Conservation (phyloP, 1,139 yeast genomes). For the Taphrina communis region DNA sequence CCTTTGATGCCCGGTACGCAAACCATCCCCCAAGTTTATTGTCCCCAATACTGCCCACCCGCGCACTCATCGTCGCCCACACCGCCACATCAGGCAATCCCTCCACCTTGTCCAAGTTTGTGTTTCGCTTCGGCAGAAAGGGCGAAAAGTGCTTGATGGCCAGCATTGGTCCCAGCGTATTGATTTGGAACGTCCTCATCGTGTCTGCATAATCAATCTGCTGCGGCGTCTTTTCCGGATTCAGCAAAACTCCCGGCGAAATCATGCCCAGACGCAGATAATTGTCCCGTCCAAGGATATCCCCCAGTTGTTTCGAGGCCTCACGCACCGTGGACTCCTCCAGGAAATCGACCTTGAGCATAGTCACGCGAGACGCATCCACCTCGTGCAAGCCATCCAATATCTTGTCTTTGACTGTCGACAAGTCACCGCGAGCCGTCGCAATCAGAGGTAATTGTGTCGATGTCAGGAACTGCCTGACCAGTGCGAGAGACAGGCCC, state of each 20-base stretch:
- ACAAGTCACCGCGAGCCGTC: conserved; percentile 32
- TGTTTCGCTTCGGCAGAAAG: conserved; percentile 30
- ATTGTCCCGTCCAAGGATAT: conserved; percentile 14
- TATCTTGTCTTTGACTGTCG: conserved; percentile 19
- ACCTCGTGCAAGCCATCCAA: conserved; percentile 24
- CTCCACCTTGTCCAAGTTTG: neutral
- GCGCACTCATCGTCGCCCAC: conserved; percentile 39
- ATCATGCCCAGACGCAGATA: conserved; percentile 33
- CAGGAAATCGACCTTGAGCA: conserved; percentile 32
- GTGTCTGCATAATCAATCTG: conserved; percentile 33
- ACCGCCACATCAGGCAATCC: conserved; percentile 36
- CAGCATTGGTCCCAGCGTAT: conserved; percentile 40
- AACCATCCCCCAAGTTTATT: conserved; percentile 41
- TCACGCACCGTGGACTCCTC: conserved; percentile 17
- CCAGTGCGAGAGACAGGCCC: conserved; percentile 36
- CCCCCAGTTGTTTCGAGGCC: conserved; percentile 11
- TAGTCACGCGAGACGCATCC: conserved; percentile 17
- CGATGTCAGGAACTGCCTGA: conserved; percentile 20
- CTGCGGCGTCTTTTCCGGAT: conserved; percentile 36
- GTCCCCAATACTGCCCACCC: conserved; percentile 40
- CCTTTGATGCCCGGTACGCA: conserved; percentile 40
- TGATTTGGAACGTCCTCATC: conserved; percentile 33
- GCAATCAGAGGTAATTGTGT: conserved; percentile 31
- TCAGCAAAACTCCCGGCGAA: conserved; percentile 28
- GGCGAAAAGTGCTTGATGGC: conserved; percentile 37